Conservation (phyloP, 306 rosid genomes). For the Pterocarpus macrocarpus region DNA sequence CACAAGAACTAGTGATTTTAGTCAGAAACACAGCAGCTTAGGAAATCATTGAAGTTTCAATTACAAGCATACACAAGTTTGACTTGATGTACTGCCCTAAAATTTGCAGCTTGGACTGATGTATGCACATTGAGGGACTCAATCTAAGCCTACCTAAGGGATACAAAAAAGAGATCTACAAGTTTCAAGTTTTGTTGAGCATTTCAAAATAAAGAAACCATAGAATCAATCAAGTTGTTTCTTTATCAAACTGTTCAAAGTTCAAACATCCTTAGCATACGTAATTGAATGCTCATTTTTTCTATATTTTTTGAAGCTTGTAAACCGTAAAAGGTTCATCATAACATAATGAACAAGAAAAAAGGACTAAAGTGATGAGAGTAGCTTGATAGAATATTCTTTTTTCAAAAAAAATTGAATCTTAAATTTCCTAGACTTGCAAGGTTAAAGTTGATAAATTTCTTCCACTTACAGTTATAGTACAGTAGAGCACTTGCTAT, state of each 20-base stretch:
- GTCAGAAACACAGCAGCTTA: conserved; percentile 9
- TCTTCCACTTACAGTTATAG: background rate
- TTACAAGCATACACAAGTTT: background rate
- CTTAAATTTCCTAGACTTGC: background rate
- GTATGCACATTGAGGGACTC: background rate
- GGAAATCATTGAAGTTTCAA: conserved; percentile 22
- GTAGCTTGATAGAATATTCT: background rate
- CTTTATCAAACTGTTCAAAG: conserved; percentile 2
- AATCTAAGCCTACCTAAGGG: background rate
- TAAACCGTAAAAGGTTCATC: background rate
- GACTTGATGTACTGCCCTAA: background rate
- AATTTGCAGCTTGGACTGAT: background rate
- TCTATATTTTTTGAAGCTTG: conserved; percentile 4
- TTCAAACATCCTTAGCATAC: conserved; percentile 10
- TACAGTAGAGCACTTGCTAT: background rate
- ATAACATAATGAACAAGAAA: background rate
- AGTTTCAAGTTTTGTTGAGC: background rate
- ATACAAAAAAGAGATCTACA: background rate
- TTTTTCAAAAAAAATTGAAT: background rate
- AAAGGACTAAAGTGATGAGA: background rate
- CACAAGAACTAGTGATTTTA: conserved; percentile 14
- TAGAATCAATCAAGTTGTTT: background rate
- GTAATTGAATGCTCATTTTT: background rate
- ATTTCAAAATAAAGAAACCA: background rate
- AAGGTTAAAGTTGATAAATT: background rate